Evolutionary conservation across 148 eudicot genomes (phyloP).

Genomic region (Spergularia marina): DNA sequence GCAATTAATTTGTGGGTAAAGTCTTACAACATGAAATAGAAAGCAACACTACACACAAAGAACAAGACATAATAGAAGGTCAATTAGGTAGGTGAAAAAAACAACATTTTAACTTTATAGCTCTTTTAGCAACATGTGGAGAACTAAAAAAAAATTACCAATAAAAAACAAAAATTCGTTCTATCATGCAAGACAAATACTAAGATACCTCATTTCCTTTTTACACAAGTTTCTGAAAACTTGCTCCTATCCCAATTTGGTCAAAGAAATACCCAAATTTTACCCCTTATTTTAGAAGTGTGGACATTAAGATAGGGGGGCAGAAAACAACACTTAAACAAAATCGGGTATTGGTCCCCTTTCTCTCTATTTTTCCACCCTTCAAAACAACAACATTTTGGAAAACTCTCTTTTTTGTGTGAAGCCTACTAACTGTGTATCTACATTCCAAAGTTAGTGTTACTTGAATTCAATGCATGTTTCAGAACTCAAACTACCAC

Average conservation of each 20-base stretch:
- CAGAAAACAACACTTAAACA: slow-evolving; percentile 31
- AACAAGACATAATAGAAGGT: slow-evolving; percentile 23
- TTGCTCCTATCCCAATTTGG: slow-evolving; percentile 17
- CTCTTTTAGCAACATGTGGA: not conserved
- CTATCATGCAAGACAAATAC: slow-evolving; percentile 37
- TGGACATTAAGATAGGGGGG: slow-evolving; percentile 8
- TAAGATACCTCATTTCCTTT: slow-evolving; percentile 32
- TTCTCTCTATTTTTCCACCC: slow-evolving; percentile 6
- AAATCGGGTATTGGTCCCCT: slow-evolving; percentile 19
- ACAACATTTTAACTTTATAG: not conserved
- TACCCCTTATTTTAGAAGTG: slow-evolving; percentile 11
- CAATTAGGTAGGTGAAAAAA: not conserved
- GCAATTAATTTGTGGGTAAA: slow-evolving; percentile 17
- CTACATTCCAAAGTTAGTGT: slow-evolving; percentile 29
- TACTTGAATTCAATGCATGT: slow-evolving; percentile 35
- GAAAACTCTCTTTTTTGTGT: slow-evolving; percentile 23
- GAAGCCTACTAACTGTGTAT: slow-evolving; percentile 15
- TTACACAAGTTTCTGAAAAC: slow-evolving; percentile 28
- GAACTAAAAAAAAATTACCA: not conserved
- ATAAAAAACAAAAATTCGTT: slow-evolving; percentile 10
- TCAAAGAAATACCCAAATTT: slow-evolving; percentile 16
- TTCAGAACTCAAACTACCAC: slow-evolving; percentile 1
- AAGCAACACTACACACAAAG: slow-evolving; percentile 13
- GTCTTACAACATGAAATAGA: not conserved
- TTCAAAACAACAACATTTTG: slow-evolving; percentile 22